A percentile compares a stretch with the other conserved stretches of the same genome.
Conservation (phyloP, 495 filamentous ascomycete genomes). For the Parathielavia hyrcaniae region DNA sequence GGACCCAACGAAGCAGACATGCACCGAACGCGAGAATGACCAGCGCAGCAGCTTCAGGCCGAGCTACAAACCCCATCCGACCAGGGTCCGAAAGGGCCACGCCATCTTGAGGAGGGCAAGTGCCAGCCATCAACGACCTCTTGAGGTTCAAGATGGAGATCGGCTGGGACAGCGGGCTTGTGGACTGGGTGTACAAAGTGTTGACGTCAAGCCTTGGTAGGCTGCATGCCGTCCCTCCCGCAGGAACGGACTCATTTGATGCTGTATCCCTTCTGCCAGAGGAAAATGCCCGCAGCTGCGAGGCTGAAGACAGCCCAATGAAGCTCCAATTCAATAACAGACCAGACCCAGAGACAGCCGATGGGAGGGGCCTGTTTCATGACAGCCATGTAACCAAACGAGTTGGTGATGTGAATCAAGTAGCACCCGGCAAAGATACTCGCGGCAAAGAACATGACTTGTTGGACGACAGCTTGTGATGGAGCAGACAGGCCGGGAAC, state of each 20-base stretch:
- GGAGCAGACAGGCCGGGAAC: constrained; percentile 41
- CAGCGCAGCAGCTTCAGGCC: not conserved
- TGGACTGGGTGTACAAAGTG: too few species aligned
- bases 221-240: not conserved
- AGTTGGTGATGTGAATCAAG: constrained; percentile 74
- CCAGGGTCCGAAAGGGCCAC: not conserved
- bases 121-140: not conserved
- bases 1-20: too few species aligned
- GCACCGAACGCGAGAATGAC: too few species aligned
- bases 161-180: too few species aligned
- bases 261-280: constrained; percentile 67
- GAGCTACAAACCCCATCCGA: not conserved
- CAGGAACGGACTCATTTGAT: constrained; percentile 25
- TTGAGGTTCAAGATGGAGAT: too few species aligned
- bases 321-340: constrained; percentile 78
- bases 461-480: constrained; percentile 45
- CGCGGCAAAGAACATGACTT: constrained; percentile 54
- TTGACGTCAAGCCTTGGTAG: too few species aligned
- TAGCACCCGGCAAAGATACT: constrained; percentile 60
- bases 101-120: not conserved
- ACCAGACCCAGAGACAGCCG: constrained; percentile 94
- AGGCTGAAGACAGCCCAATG: constrained; percentile 57
- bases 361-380: constrained; percentile 88
- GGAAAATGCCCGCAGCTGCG: constrained; percentile 54
- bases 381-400: constrained; percentile 69